Conservation (phyloP, 768 basidiomycete genomes). For the Boletus vermiculosoides region DNA sequence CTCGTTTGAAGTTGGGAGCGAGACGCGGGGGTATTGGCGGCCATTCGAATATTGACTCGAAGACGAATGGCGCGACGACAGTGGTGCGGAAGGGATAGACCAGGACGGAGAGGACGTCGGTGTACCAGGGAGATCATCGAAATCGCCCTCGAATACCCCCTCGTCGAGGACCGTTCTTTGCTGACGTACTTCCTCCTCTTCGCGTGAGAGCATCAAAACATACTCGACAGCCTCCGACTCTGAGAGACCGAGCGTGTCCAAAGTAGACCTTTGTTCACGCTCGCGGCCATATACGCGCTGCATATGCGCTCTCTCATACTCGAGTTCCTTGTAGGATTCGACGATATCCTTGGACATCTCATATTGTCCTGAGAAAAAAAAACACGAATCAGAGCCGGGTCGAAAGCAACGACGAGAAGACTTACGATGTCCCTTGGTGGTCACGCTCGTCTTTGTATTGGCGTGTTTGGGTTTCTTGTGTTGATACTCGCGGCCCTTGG, state of each 20-base stretch:
- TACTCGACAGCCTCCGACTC: conserved; percentile 80
- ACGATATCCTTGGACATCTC: conserved; percentile 62
- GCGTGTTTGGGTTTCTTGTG: conserved; percentile 35
- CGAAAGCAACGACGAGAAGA: background rate
- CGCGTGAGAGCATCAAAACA: conserved; percentile 79
- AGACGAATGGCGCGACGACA: conserved; percentile 17
- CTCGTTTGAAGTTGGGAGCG: conserved; percentile 37
- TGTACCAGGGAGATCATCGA: conserved; percentile 14
- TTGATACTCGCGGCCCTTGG: conserved; percentile 29
- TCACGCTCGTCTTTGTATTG: conserved; percentile 26
- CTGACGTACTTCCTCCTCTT: conserved; percentile 49
- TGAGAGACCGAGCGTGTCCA: conserved; percentile 66
- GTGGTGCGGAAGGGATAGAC: conserved; percentile 7
- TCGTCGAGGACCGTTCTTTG: conserved; percentile 38
- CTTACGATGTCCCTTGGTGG: conserved; percentile 50
- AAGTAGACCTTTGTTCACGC: conserved; percentile 53
- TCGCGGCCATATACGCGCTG: conserved; percentile 46
- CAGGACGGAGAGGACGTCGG: conserved; percentile 19
- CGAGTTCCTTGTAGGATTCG: conserved; percentile 54
- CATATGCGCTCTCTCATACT: conserved; percentile 44
- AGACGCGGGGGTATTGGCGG: conserved; percentile 30
- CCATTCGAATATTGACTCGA: conserved; percentile 19
- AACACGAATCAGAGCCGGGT: background rate
- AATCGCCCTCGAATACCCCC: conserved; percentile 58
- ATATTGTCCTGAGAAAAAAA: conserved; percentile 51